phyloP scores from a whole-genome alignment of 2,329 filamentous ascomycete species.

The Chrysosphaeria jannelii region DNA sequence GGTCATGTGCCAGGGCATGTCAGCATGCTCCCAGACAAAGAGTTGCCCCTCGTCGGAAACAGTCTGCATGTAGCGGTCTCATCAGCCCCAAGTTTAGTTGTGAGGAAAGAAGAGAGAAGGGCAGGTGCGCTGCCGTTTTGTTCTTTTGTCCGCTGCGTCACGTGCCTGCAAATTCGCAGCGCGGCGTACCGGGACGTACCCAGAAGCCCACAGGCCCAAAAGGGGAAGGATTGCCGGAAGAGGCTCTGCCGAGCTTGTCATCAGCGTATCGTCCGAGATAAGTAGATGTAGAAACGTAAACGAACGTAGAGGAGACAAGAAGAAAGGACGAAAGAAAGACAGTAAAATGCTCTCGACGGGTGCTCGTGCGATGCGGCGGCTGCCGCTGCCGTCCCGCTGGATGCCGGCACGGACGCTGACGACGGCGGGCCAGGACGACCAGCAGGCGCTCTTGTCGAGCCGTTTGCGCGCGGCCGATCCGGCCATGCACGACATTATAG shows the following conservation, averaged over 20 bases:
- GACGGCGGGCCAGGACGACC: conserved; percentile 19
- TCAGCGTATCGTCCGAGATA: too few species aligned
- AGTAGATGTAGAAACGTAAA: too few species aligned
- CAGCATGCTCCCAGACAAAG: conserved; percentile 24
- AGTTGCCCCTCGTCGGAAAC: conserved; percentile 10
- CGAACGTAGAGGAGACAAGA: too few species aligned
- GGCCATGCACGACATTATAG: conserved; percentile 60
- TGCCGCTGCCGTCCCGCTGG: conserved; percentile 4
- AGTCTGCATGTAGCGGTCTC: conserved; percentile 32
- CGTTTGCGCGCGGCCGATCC: conserved; percentile 66
- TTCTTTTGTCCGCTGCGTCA: too few species aligned
- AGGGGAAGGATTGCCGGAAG: too few species aligned
- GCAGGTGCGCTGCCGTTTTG: too few species aligned
- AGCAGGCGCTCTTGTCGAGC: conserved; percentile 43
- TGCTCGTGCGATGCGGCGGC: too few species aligned
- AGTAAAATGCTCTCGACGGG: too few species aligned
- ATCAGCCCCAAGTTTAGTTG: conserved; percentile 58
- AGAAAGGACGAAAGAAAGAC: neutral
- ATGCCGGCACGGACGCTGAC: conserved; percentile 13
- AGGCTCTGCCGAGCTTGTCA: too few species aligned
- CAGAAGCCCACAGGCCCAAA: too few species aligned
- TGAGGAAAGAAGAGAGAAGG: conserved; percentile 21
- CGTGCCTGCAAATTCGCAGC: too few species aligned
- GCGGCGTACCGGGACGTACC: too few species aligned
- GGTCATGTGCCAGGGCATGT: conserved; percentile 35